These are phyloP conservation scores for Pyropia yezoensis DNA, from an alignment of 23 red algal species.

Conservation along the genomic window DNA sequence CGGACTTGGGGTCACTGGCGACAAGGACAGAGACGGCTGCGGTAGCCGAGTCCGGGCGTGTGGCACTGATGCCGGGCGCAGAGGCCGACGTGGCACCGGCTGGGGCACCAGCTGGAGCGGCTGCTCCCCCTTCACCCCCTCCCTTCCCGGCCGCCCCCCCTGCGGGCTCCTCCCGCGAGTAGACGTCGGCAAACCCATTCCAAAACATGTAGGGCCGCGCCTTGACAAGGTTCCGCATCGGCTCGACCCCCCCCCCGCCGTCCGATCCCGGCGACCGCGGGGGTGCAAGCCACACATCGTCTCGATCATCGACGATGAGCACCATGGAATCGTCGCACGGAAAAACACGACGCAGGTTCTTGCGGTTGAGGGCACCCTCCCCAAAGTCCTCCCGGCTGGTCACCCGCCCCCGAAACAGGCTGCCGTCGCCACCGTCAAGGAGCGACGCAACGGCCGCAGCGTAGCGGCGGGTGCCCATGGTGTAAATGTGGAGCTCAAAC, in stretches of 20 bases:
- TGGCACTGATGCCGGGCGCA: neutral
- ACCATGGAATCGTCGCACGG: constrained; percentile 98
- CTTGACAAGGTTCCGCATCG: constrained; percentile 81
- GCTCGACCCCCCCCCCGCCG: constrained; percentile 1
- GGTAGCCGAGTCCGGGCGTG: neutral
- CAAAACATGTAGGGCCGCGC: constrained; percentile 90
- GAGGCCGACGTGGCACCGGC: neutral
- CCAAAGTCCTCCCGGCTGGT: constrained; percentile 90
- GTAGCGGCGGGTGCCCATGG: constrained; percentile 92
- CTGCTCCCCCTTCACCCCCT: neutral
- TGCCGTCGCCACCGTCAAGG: constrained; percentile 52
- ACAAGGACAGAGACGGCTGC: neutral
- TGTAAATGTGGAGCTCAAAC: constrained; percentile 99
- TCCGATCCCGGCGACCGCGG: neutral
- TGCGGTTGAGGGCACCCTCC: constrained; percentile 84
- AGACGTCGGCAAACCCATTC: constrained; percentile 62
- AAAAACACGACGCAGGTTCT: constrained; percentile 87
- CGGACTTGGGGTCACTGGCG: constrained; percentile 7
- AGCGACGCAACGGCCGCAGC: constrained; percentile 75
- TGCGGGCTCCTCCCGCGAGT: constrained; percentile 12
- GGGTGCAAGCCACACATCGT: constrained; percentile 82
- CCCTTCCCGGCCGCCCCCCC: neutral
- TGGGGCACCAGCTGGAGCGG: neutral
- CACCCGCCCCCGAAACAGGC: constrained; percentile 81
- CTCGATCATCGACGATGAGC: constrained; percentile 94